phyloP scores from a whole-genome alignment of 192 early-diverging fungal genomes.

The Dissophora globulifera region DNA sequence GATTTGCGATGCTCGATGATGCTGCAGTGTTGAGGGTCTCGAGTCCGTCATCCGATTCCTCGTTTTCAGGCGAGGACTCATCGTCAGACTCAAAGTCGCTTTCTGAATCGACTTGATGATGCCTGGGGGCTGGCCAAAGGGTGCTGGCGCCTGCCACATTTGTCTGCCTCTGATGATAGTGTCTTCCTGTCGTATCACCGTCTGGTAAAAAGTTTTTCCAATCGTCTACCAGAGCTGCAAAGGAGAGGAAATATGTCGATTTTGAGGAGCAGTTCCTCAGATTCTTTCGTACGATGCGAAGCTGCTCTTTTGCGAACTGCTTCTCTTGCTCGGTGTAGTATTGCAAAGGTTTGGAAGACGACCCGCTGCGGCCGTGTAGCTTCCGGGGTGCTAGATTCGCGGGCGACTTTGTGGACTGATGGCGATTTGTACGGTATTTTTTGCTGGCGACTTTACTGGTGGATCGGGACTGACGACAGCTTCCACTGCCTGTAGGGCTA shows the following conservation, averaged over 20 bases:
- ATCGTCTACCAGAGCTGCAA: conserved; percentile 23
- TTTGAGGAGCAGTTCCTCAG: conserved; percentile 15
- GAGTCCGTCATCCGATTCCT: neutral
- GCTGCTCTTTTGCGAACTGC: conserved; percentile 21
- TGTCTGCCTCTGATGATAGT: neutral
- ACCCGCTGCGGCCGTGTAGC: neutral
- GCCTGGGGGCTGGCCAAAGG: neutral
- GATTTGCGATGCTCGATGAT: too few species aligned
- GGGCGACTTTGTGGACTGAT: neutral
- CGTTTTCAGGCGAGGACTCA: neutral
- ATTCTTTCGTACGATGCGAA: conserved; percentile 26
- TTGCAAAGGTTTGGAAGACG: too few species aligned
- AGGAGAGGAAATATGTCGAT: conserved; percentile 19
- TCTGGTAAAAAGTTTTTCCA: conserved; percentile 42
- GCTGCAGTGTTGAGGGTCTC: too few species aligned
- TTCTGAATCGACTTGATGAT: conserved; percentile 1
- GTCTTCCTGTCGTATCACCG: neutral
- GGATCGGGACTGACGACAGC: neutral
- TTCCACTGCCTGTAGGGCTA: neutral
- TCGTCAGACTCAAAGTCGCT: neutral
- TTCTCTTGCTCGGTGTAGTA: conserved; percentile 15
- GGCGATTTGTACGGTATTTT: neutral
- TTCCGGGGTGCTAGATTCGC: neutral
- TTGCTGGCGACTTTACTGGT: too few species aligned
- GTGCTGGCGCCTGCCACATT: neutral